Evolutionary conservation across 2,329 filamentous ascomycete genomes (phyloP), one percentile per base, ranked within the genome.

Genomic region (Phoma sp.): DNA sequence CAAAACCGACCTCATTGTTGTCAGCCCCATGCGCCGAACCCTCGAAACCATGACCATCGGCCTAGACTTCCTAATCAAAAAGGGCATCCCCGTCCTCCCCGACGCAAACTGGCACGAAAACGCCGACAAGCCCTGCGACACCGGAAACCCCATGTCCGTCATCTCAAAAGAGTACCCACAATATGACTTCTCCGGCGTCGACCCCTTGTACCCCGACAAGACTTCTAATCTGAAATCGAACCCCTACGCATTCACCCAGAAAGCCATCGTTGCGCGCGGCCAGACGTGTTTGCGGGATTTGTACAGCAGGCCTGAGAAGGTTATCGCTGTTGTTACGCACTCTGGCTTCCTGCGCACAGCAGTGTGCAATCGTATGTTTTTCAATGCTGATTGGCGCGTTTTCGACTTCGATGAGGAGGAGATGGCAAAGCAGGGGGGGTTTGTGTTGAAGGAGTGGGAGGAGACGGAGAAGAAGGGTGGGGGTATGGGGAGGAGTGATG

Each of bases 321-420:
- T 86, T 45, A 80, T 90, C 47, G 78, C 87, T 9, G 86, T 89
- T 0, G 85, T 90, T 4, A 84, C 83, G 1, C 87, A 89, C 72
- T 85, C 86, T 2, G 85, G 81, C 0, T 89, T 89, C 67, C 62
- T 89, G 57, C 76, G 86, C n/a, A 69, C 78, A 3, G 84, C 80
- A 7, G 80, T 89, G 7, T 80, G 78, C 7, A 82, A 84, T 34
- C 66, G 70, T 18, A 62, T 69, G 47, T 78, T 73, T 52, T 83
- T 81, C 67, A 89, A 89, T 57, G 83, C 82, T 10, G 87, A 89
- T 63, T 89, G 85, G 69, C 80, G 87, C 11, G 75, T 88, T 25
- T 89, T 88, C 62, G 80, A 84, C 15, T 85, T 86, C 59, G 77
- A 72, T 2, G 72, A 73, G 5, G 73, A 68, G 3, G 80, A 84